phyloP scores from a whole-genome alignment of 495 filamentous ascomycete species.

The Cercophora sp. region DNA sequence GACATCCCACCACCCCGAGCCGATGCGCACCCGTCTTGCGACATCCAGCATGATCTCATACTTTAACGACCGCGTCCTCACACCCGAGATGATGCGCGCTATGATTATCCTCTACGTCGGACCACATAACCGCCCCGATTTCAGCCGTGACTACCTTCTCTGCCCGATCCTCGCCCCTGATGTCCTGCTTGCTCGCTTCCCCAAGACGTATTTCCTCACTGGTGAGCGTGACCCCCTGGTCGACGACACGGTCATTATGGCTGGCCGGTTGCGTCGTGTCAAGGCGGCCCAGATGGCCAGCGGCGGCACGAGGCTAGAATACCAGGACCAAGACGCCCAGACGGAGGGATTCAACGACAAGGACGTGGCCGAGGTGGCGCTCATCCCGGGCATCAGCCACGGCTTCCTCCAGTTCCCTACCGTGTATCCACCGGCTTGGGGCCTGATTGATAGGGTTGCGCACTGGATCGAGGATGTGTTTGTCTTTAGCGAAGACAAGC shows the following conservation, averaged over 20 bases:
- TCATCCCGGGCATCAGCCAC: conserved; percentile 85
- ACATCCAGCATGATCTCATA: conserved; percentile 97
- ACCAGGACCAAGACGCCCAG: conserved; percentile 25
- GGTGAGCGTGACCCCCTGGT: conserved; percentile 94
- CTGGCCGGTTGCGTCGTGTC: conserved; percentile 76
- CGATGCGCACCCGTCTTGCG: conserved; percentile 81
- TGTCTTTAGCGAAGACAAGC: conserved; percentile 53
- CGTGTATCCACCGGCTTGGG: conserved; percentile 82
- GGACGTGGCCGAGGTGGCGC: conserved; percentile 71
- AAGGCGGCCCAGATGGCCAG: conserved; percentile 58
- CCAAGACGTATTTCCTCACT: conserved; percentile 88
- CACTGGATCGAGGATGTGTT: conserved; percentile 77
- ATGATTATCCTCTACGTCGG: conserved; percentile 99
- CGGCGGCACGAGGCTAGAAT: conserved; percentile 24
- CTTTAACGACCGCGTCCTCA: conserved; percentile 91
- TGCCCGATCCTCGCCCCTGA: conserved; percentile 89
- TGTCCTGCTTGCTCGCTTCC: conserved; percentile 72
- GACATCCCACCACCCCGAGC: conserved; percentile 52
- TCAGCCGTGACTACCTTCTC: conserved; percentile 83
- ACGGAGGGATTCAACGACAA: conserved; percentile 62
- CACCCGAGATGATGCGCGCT: conserved; percentile 96
- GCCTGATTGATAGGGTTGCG: conserved; percentile 68
- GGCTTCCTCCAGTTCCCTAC: conserved; percentile 88
- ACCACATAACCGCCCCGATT: conserved; percentile 87
- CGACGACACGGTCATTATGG: conserved; percentile 95